A percentile compares a stretch with the other conserved stretches of the same genome.
phyloP scores from a whole-genome alignment of 108 stramenopile genomes.

The Epithemia pelagica region DNA sequence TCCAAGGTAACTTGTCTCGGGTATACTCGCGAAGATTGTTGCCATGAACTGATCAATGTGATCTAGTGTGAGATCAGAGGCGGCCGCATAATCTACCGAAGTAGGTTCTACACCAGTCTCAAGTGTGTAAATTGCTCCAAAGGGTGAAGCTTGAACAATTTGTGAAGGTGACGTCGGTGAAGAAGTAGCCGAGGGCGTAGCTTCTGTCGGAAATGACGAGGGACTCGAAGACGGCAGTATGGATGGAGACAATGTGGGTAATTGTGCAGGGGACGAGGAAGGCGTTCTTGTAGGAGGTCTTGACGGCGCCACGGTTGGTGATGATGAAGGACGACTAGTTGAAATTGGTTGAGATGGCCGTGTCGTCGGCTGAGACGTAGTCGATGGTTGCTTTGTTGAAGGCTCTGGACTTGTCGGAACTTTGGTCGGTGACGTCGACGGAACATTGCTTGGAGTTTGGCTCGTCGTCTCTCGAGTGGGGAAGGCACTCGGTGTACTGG shows the following conservation, averaged over 20 bases:
- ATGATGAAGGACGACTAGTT: too few relatives aligned
- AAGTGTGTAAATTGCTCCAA: not conserved
- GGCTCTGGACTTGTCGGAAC: too few relatives aligned
- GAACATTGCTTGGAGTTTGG: too few relatives aligned
- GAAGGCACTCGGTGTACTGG: too few relatives aligned
- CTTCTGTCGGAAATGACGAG: not conserved
- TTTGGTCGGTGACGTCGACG: too few relatives aligned
- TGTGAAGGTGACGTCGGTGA: not conserved
- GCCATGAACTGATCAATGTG: not conserved
- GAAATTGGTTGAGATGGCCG: too few relatives aligned
- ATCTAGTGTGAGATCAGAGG: not conserved
- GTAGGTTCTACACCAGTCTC: not conserved
- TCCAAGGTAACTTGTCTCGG: not conserved
- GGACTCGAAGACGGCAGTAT: not conserved
- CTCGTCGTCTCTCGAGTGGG: too few relatives aligned
- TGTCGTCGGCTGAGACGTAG: too few relatives aligned
- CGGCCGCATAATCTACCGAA: not conserved
- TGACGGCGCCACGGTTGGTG: too few relatives aligned
- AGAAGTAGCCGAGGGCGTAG: too few relatives aligned
- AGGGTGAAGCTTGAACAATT: not conserved
- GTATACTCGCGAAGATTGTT: not conserved
- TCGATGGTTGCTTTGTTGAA: too few relatives aligned
- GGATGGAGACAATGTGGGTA: not conserved
- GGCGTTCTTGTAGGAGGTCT: not conserved
- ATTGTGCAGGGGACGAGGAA: not conserved